Conservation (phyloP, 305 asterid genomes). For the Euphrasia arctica region DNA sequence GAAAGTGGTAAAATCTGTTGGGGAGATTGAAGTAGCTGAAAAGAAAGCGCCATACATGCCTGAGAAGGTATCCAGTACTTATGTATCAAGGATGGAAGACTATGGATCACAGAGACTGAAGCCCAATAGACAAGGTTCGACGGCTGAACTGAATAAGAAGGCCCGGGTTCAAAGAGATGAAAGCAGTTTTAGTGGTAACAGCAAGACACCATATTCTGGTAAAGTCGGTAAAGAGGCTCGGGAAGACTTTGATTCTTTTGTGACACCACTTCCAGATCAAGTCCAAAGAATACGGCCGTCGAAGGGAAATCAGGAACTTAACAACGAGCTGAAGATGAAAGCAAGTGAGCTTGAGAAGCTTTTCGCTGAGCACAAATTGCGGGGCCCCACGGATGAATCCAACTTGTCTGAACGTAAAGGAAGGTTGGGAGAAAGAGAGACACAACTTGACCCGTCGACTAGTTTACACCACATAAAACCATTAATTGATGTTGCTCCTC, state of each 20-base stretch:
- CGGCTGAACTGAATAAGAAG: slow-evolving; percentile 46
- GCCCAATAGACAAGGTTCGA: slow-evolving; percentile 40
- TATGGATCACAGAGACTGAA: slow-evolving; percentile 48
- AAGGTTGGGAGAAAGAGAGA: slow-evolving; percentile 43
- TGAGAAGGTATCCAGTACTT: slow-evolving; percentile 38
- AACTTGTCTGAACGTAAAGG: slow-evolving; percentile 45
- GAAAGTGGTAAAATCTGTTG: slow-evolving; percentile 40
- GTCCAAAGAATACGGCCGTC: slow-evolving; percentile 62
- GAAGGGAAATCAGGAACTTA: slow-evolving; percentile 81
- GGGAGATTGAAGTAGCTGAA: slow-evolving; percentile 38
- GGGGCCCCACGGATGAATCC: slow-evolving; percentile 63
- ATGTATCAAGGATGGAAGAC: slow-evolving; percentile 45
- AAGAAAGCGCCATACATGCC: slow-evolving; percentile 35
- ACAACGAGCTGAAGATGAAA: slow-evolving; percentile 73
- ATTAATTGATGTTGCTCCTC: slow-evolving; percentile 39
- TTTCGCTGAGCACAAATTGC: slow-evolving; percentile 74
- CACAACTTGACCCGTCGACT: slow-evolving; percentile 39
- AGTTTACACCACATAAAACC: slow-evolving; percentile 37
- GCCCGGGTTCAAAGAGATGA: slow-evolving; percentile 40
- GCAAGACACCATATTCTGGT: slow-evolving; percentile 34
- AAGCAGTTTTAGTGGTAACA: slow-evolving; percentile 30
- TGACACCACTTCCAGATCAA: slow-evolving; percentile 47
- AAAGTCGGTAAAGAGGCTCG: slow-evolving; percentile 43
- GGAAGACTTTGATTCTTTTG: slow-evolving; percentile 46
- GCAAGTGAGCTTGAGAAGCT: slow-evolving; percentile 88